Evolutionary conservation across 306 rosid species (phyloP), one percentile per base, ranked within the genome.

Genomic region (Pterocarpus santalinus): DNA sequence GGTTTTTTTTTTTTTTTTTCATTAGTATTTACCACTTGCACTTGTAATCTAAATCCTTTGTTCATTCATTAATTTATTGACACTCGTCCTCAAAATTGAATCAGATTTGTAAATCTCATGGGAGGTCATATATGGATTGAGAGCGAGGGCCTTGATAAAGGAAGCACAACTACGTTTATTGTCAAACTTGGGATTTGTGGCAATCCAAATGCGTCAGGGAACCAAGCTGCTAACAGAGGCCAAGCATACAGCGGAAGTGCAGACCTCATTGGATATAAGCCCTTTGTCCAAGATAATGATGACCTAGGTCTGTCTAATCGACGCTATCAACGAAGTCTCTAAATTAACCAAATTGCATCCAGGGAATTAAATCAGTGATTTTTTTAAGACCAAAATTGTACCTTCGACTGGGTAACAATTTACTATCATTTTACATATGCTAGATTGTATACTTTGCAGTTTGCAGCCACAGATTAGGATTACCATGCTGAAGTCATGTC

Each of bases 41-140:
- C 28, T 22, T 22, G 28, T 22, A 22, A 22, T 22, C 28, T 22
- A 22, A 22, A 22, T 22, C 28, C 28, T 22, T 22, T 22, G 28
- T 22, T 39, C 7, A 43, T 61, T 74, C 7, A 7, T 76, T 32
- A 60, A 38, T 75, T 61, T 49, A 53, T 70, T 72, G 76, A 81
- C 86, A 22, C 28, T 22, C 80, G 14, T 32, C 7, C 47, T 60
- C 64, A 41, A 81, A 81, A 75, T 77, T 82, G 81, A 69, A 69
- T 85, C 87, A 95, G 99, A 88, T 95, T 95, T 82, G 91, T 90
- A 72, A 93, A 89, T 85, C 94, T 92, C 73, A 95, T 95, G 99
- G 99, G 94, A 72, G 98, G 99, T 61, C 92, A 89, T 79, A 85
- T 95, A 47, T 93, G 99, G 98, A 87, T 93, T 4, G 97, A 93